Conservation (phyloP, 208 protist species). For the Phytomonas sp. region DNA sequence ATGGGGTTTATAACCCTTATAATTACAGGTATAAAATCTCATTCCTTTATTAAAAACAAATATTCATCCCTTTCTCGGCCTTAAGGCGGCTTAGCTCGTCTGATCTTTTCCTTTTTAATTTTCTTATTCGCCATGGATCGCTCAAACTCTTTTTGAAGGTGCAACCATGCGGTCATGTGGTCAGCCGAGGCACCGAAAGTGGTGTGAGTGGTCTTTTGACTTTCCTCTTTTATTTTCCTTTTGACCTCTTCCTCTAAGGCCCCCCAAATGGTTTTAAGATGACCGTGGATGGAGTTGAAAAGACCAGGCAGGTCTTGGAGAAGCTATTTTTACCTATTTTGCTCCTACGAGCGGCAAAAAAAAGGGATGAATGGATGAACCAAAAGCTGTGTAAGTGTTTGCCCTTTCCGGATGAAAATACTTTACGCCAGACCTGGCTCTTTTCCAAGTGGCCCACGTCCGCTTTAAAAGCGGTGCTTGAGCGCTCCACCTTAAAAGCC, state of each 20-base stretch:
- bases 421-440: conserved; percentile 8
- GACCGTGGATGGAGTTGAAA: background rate
- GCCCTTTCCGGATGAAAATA: background rate
- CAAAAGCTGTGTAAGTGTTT: background rate
- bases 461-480: conserved; percentile 24
- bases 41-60: background rate
- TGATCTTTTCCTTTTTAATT: background rate
- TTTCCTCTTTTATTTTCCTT: background rate
- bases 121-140: background rate
- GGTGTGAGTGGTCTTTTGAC: background rate
- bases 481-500: conserved; percentile 18
- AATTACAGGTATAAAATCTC: background rate
- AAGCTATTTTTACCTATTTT: conserved; percentile 4
- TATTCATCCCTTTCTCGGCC: background rate
- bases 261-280: background rate
- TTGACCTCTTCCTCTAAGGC: background rate
- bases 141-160: background rate
- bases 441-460: conserved; percentile 34
- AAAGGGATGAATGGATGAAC: background rate
- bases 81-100: background rate
- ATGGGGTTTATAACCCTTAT: background rate
- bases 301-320: background rate
- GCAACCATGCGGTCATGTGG: background rate
- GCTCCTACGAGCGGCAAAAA: conserved; percentile 2
- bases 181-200: background rate